Percentiles rank a stretch among this genome's conserved stretches.
phyloP scores from a whole-genome alignment of 139 green algal species.

The Volvox africanus region DNA sequence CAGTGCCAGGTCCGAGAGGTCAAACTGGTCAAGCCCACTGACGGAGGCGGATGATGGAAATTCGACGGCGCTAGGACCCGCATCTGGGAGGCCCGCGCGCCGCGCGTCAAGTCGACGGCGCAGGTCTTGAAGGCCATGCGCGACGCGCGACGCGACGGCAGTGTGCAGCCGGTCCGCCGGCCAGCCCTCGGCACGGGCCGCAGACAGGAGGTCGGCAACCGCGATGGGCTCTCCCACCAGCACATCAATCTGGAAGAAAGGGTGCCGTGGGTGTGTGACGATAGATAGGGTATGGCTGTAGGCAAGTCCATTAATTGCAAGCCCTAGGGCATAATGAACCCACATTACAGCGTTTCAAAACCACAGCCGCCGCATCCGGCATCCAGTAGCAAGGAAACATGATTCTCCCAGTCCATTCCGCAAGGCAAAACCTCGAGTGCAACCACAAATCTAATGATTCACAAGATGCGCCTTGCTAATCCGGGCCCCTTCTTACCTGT shows the following conservation, averaged over 20 bases:
- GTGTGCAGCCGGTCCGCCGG: slow-evolving; percentile 64
- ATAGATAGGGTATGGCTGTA: too few species aligned
- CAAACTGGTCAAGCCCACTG: slow-evolving; percentile 56
- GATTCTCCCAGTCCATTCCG: too few species aligned
- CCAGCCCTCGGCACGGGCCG: slow-evolving; percentile 60
- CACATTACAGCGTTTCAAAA: too few species aligned
- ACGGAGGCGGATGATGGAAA: not conserved
- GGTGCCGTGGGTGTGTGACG: too few species aligned
- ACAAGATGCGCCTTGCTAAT: not conserved
- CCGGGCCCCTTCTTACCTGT: slow-evolving; percentile 39
- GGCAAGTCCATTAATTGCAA: too few species aligned
- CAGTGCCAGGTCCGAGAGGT: slow-evolving; percentile 35
- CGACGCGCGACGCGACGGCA: slow-evolving; percentile 63
- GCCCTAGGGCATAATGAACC: too few species aligned
- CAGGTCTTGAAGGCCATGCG: slow-evolving; percentile 31
- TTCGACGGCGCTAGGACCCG: not conserved
- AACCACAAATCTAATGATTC: not conserved
- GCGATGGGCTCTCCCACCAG: slow-evolving; percentile 81
- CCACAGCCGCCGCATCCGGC: too few species aligned
- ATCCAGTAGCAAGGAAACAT: too few species aligned
- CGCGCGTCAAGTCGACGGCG: not conserved
- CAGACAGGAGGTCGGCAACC: slow-evolving; percentile 72
- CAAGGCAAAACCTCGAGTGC: too few species aligned
- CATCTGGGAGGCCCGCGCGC: not conserved
- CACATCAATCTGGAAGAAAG: slow-evolving; percentile 68